Base-by-base conservation (phyloP, 257 asterid species). In the Lavandula angustifolia region DNA sequence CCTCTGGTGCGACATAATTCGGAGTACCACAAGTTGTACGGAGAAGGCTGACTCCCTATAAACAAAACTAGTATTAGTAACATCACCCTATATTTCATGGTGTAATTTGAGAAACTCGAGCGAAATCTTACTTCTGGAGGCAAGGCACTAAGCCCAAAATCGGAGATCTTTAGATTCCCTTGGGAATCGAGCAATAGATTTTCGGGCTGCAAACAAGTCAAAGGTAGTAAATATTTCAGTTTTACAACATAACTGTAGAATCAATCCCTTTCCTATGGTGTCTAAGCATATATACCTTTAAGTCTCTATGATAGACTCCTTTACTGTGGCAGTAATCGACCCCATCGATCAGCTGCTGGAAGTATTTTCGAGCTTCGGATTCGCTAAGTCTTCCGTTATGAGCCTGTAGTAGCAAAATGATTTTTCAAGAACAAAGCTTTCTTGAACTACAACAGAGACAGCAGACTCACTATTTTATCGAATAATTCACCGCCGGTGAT, bases 1-100 rank as follows among this genome's bases (percentile, higher is more conserved):
- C 99, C 96, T 94, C 99, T 1, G 99, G 99, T 22, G 99, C 99
- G 68, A 94, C 96, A 65, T 94, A 94, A 80, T 94, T 94, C 55
- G 99, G 99, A 73, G 99, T 94, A 51, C 99, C 99, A 68, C 99
- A 94, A 48, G 97, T 94, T 66, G 99, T 94, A 67, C 87, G 84
- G 71, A 94, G 95, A 75, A 94, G 76, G 76, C 65, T 83, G 67
- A 87, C 95, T 53, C 99, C 97, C 96, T 90, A 75, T 48, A 68
- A 66, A 79, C 6, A 57, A 62, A 55, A 38, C 8, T 54, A 55
- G 37, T 40, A 71, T 78, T 68, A 79, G 40, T 22, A 41, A 2
- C 0, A 27, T 58, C 17, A 82, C 64, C n/a, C n/a, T n/a, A n/a
- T 1, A 64, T 54, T 42, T 48, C n/a, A 60, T 41, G 29, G 11